Conservation (phyloP, 1,284 basidiomycete species). For the Xanthoconium separans region DNA sequence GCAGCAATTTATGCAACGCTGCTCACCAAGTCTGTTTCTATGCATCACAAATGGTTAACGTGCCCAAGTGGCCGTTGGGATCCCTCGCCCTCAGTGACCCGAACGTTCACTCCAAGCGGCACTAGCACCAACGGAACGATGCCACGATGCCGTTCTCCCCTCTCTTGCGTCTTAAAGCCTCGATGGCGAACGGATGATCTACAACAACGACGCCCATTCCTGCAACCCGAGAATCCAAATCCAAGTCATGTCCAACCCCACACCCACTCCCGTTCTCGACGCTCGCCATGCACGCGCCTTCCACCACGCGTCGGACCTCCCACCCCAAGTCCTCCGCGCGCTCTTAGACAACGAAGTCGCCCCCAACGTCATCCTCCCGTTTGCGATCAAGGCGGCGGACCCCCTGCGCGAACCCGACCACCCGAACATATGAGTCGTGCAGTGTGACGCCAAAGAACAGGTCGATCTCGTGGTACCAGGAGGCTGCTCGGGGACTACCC, state of each 20-base stretch:
- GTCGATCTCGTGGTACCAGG: conserved; percentile 56
- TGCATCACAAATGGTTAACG: too few species aligned
- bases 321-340: conserved; percentile 38
- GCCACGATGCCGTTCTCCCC: too few species aligned
- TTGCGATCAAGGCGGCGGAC: conserved; percentile 28
- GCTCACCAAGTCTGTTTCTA: too few species aligned
- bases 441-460: conserved; percentile 26
- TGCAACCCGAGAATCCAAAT: too few species aligned
- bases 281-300: conserved; percentile 5
- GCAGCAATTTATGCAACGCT: too few species aligned
- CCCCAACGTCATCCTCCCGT: conserved; percentile 58
- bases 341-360: conserved; percentile 40
- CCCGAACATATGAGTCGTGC: conserved; percentile 48
- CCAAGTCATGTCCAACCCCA: background rate
- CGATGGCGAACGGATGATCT: too few species aligned
- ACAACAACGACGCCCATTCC: too few species aligned
- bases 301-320: conserved; percentile 23
- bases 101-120: too few species aligned
- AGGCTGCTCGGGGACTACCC: conserved; percentile 57
- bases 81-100: too few species aligned
- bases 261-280: conserved; percentile 5
- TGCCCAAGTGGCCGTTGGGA: too few species aligned
- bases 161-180: too few species aligned
- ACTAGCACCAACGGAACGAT: too few species aligned
- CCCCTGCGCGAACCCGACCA: conserved; percentile 27